Evolutionary conservation across 2,329 filamentous ascomycete genomes (phyloP), one percentile per base, ranked within the genome.

Genomic region (Talaromyces sp.): DNA sequence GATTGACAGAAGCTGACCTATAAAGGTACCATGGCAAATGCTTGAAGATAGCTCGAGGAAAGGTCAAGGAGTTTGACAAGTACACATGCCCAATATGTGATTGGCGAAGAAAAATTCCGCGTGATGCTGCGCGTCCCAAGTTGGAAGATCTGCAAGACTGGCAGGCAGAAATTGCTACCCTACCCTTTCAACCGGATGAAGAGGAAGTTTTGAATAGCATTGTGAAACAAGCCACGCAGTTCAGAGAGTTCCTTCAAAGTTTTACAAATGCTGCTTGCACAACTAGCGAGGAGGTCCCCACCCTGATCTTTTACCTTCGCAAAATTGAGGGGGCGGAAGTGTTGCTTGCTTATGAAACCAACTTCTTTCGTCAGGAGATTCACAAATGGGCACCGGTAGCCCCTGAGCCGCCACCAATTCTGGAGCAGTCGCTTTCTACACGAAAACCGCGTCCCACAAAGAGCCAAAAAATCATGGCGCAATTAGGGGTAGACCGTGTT

Each of bases 1-100:
- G 41, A 19, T 16, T 8, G 14, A 47, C 45, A 16, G n/a, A 39
- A 24, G 39, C 39, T 62, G 59, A 61, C 57, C 1, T 7, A 58
- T 31, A 9, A 67, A 93, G 90, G 91, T 99, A 99, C 74, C 95
- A 99, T 73, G 94, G 95, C 66, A 98, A 97, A 77, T 99, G 95
- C 72, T 83, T 99, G 43, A 99, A 99, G 81, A 97, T 99, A 73
- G 95, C 95, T 2, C 88, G 95, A 59, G 95, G 95, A 61, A 99
- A 98, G 75, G 92, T 99, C 72, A 98, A 98, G 79, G 95, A 98
- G 74, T 94, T 97, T 68, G 95, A 98, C 74, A 97, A 96, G 76
- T 99, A 97, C 75, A 98, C 94, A 1, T 99, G 95, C 73, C 95
- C 95, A 0, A 96, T 99, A 67, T 99, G 95, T 75, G 95, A 99